Evolutionary conservation across 164 flowering plant genomes (phyloP).

Genomic region (Piper betle): DNA sequence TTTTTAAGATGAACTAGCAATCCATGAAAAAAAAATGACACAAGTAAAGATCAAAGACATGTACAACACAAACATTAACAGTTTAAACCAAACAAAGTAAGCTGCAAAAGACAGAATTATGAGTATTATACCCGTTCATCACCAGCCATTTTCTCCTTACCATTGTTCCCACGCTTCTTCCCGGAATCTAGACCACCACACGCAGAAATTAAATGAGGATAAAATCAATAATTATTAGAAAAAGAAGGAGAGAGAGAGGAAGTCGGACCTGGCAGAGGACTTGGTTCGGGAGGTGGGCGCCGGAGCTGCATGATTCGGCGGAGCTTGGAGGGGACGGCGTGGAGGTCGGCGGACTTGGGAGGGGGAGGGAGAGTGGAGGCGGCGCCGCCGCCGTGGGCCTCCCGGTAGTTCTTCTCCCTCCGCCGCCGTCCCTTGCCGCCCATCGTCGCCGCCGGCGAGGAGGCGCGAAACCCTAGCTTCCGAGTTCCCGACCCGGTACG

Average conservation of each 20-base stretch:
- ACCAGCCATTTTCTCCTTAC: not conserved
- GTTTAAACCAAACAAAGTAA: not conserved
- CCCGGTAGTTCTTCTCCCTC: constrained; percentile 72
- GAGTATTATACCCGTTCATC: not conserved
- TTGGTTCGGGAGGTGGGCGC: not conserved
- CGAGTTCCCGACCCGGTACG: too few relatives aligned
- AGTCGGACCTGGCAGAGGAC: not conserved
- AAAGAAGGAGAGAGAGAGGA: not conserved
- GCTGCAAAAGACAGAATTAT: too few relatives aligned
- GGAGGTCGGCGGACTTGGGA: constrained; percentile 43
- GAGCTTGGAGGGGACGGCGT: constrained; percentile 51
- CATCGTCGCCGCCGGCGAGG: constrained; percentile 23
- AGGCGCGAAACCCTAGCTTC: too few relatives aligned
- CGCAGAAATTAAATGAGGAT: not conserved
- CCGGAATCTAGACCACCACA: not conserved
- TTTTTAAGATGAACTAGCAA: too few relatives aligned
- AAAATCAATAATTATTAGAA: too few relatives aligned
- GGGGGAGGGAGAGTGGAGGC: constrained; percentile 93
- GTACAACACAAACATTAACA: too few relatives aligned
- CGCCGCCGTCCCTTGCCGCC: constrained; percentile 69
- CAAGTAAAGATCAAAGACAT: too few relatives aligned
- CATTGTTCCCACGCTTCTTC: not conserved
- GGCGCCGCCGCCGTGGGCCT: constrained; percentile 58
- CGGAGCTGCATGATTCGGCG: constrained; percentile 11
- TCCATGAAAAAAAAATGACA: too few relatives aligned